Evolutionary conservation across 805 yeast genomes (phyloP), one percentile per base, ranked within the genome.

Genomic region (Kregervanrija pseudodelftensis): DNA sequence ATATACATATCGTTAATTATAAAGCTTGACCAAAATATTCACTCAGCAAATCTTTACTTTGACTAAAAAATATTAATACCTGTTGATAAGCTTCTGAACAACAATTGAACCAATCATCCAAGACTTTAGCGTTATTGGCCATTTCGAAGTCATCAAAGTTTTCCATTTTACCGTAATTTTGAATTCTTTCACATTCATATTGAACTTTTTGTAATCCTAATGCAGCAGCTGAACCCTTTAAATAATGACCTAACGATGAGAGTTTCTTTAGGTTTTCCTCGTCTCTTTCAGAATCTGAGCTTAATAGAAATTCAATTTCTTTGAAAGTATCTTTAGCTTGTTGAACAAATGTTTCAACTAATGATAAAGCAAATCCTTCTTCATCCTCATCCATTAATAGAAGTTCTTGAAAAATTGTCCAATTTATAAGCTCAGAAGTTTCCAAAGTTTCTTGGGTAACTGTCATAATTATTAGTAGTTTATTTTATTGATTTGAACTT

Each of bases 331-430:
- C 82, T 47, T 73, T 72, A 5, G 95, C 96, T 66, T 93, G 99
- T 46, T 87, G 95, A 46, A 84, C 86, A 63, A 86, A 91, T 31
- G 95, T 89, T 48, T 77, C 77, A 44, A 91, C 82, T 46, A 93
- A 70, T 33, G 84, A 74, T 55, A 79, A 71, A 32, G 91, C 82
- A 69, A 93, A 93, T 8, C 88, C 96, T 47, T 90, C 93, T 59
- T 85, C 95, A 57, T 91, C 98, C 58, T 91, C 96, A 64, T 93
- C 99, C 97, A 93, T 90, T 43, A 86, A 81, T 41, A 90, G 76
- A 46, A 93, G 73, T 68, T 93, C 98, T 45, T 82, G 79, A 60
- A 93, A 83, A 30, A 89, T 91, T 37, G 76, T 69, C 96, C 96
- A 88, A 61, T 89, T 90, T 49, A 93, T 82, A 50, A 86, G 69